Evolutionary conservation across 192 early-diverging fungal species (phyloP), one percentile per base, ranked within the genome.

Genomic region (Umbelopsis sp.): DNA sequence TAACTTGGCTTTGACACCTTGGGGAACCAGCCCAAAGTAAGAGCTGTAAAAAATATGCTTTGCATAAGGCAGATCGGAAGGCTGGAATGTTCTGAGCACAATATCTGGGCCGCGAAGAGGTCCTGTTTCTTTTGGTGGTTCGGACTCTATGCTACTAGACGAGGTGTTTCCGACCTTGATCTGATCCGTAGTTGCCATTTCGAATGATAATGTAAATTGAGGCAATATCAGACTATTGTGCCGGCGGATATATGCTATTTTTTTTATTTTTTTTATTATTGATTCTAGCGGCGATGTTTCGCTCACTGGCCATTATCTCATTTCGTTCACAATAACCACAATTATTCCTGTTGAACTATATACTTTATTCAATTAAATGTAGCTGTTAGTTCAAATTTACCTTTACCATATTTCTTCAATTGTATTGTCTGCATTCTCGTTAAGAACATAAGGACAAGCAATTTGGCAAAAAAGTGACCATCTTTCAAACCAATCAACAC

Each of bases 11-110:
- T 52, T 69, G 1, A 81, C 79, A 25, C 75, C 79, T 26, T 77
- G 66, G 0, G 79, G 79, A 0, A 81, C 75, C 21, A 77, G 70
- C 3, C 66, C 34, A 54, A 81, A 77, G 12, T 74, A 77, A 10
- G 72, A 71, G 24, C 65, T 71, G 36, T 66, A 56, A 41, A 67
- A 81, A 10, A 81, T 34, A 45, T 74, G 56, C 6, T 77, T 52
- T 26, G 74, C 79, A 51, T 71, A 52, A 43, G 69, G 68, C 29
- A 53, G 36, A 44, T 81, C 79, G 22, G 29, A 68, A 3, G 74
- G 62, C 36, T 70, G 69, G 65, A 77, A 81, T n/a, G 75, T 68
- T 21, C 79, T 52, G 21, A 81, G 69, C 26, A 74, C 2, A 20
- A 62, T 62, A 17, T 34, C 56, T 62, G 56, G 56, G 2, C 56